Evolutionary conservation across 768 basidiomycete genomes (phyloP).

Genomic region (Rhizopogon vinicolor): DNA sequence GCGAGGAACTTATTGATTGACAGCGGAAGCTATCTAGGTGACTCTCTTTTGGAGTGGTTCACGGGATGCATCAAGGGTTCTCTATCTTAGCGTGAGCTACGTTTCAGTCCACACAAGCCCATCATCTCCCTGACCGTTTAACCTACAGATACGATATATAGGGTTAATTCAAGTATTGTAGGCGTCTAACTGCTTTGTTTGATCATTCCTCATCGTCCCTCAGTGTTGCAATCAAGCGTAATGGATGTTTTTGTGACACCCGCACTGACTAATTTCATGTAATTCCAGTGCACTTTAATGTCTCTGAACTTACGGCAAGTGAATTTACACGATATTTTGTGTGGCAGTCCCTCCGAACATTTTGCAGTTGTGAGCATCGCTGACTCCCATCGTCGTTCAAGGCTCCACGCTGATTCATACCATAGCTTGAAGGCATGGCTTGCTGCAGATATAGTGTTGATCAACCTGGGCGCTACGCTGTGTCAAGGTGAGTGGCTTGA

Average conservation of each 20-base stretch:
- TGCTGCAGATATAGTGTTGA: background rate
- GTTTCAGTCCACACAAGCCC: background rate
- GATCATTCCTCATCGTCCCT: background rate
- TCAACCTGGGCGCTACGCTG: background rate
- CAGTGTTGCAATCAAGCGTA: background rate
- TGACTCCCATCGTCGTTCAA: background rate
- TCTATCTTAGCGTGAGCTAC: constrained; percentile 7
- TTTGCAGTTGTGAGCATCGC: constrained; percentile 3
- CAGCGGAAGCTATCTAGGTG: background rate
- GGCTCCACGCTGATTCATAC: background rate
- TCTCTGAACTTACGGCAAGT: background rate
- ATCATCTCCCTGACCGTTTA: too few relatives aligned
- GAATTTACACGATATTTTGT: background rate
- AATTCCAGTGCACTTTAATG: background rate
- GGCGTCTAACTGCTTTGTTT: background rate
- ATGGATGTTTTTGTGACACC: background rate
- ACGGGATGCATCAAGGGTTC: constrained; percentile 2
- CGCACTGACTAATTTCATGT: background rate
- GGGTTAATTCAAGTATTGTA: background rate
- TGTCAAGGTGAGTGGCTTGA: constrained; percentile 4
- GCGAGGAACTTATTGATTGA: background rate
- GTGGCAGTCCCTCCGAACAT: background rate
- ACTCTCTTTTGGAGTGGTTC: constrained; percentile 4
- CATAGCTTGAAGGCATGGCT: background rate
- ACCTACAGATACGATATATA: constrained; percentile 8